Base-by-base conservation (phyloP, 768 basidiomycete species). In the Termitomyces sp. region DNA sequence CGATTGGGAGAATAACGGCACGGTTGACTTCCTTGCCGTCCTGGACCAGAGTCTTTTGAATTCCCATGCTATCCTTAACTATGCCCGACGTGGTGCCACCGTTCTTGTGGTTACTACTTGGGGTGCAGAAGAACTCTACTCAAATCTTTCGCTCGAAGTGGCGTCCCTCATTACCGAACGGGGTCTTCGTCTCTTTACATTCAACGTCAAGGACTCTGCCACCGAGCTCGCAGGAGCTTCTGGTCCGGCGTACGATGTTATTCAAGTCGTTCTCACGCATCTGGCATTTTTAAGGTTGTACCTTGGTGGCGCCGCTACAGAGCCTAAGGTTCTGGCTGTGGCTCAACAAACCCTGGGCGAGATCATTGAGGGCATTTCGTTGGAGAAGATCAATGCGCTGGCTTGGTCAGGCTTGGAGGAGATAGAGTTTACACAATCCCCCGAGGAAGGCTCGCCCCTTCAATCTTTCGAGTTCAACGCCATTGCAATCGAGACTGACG, bases 261-360 rank as follows among this genome's bases (percentile, higher is more conserved):
- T 82, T 7, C 80, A 89, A 64, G 78, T 75, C 61, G 71, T 91
- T 60, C 67, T 91, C 36, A 81, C 86, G 43, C 84, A 91, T 64
- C 77, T 95, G 30, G 88, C 90, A 0, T 92, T 98, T 78, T 72
- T 98, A 67, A 81, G 92, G 53, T 78, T 98, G 33, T 98, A 89
- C 73, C 76, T 93, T 40, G 91, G 89, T 30, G 72, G 77, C 50
- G 73, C 75, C n/a, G 87, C 86, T 7, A 80, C 74, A 24, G 81
- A 87, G 67, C 68, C 71, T 1, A 69, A 78, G 6, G 75, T 91
- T 18, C 66, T 79, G 42, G 80, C 81, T 66, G 65, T 89, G 36
- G 83, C 82, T 4, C 74, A 73, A 26, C 72, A 68, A 4, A 66
- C 77, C 2, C 77, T 82, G 51, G 79, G 80, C 24, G 77, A 80